A percentile compares a stretch with the other conserved stretches of the same genome.
phyloP scores from a whole-genome alignment of 2,329 filamentous ascomycete genomes.

The Fusarium mangiferae region DNA sequence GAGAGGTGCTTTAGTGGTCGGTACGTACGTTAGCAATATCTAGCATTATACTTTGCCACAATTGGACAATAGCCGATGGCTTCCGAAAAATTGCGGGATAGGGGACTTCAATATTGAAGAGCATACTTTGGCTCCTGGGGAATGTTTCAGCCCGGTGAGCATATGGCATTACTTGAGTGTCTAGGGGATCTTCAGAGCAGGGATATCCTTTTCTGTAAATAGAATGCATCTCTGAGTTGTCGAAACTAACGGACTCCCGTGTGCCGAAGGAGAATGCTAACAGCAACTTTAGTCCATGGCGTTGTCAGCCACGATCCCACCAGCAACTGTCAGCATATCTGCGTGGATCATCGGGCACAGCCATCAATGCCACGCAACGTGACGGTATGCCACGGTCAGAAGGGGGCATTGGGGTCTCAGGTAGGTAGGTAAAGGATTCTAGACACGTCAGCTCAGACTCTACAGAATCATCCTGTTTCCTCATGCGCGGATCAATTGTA shows the following conservation, averaged over 20 bases:
- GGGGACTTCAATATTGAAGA: constrained; percentile 3
- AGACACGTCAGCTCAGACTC: constrained; percentile 4
- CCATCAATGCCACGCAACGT: constrained; percentile 8
- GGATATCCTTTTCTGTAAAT: constrained; percentile 2
- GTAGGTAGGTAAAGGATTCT: neutral
- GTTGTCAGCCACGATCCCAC: constrained; percentile 25
- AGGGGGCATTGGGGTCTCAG: constrained; percentile 5
- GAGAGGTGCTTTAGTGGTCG: constrained; percentile 49
- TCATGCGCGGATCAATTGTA: neutral
- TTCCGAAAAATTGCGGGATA: constrained; percentile 17
- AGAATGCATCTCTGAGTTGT: constrained; percentile 4
- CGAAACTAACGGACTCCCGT: neutral
- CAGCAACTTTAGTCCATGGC: constrained; percentile 7
- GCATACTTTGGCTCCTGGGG: neutral
- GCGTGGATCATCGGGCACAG: constrained; percentile 28
- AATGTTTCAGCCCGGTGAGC: constrained; percentile 12
- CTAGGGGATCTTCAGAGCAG: neutral
- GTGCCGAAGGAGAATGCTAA: constrained; percentile 8
- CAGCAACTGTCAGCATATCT: constrained; percentile 28
- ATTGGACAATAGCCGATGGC: neutral
- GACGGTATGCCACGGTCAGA: neutral
- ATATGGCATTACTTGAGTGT: neutral
- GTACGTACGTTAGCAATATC: neutral
- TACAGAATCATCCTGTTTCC: neutral
- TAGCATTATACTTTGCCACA: neutral